phyloP scores from a whole-genome alignment of 805 yeast genomes.

The Priceomyces fermenticarens region DNA sequence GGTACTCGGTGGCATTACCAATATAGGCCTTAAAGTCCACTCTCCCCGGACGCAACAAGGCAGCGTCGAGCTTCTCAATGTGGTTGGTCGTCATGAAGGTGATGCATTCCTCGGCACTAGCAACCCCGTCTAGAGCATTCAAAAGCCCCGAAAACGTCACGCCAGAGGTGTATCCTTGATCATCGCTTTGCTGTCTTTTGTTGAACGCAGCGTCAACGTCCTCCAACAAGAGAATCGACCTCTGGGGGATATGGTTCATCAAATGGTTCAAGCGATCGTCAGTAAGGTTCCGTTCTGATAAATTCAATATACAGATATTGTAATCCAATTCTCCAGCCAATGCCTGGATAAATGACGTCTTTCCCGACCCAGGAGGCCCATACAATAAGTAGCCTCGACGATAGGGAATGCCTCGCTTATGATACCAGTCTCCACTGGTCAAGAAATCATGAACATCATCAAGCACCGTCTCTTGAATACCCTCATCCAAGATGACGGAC shows the following conservation, averaged over 20 bases:
- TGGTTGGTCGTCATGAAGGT: constrained; percentile 99
- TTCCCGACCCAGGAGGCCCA: constrained; percentile 98
- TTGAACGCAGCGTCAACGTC: constrained; percentile 96
- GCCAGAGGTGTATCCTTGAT: constrained; percentile 77
- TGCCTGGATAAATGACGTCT: constrained; percentile 94
- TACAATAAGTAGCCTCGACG: constrained; percentile 89
- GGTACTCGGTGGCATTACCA: constrained; percentile 83
- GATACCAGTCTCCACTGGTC: constrained; percentile 83
- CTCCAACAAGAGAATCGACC: constrained; percentile 81
- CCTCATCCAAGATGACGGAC: constrained; percentile 80
- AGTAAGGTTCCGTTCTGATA: constrained; percentile 87
- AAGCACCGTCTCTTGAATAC: constrained; percentile 63
- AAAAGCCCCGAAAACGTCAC: constrained; percentile 93
- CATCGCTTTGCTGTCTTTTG: constrained; percentile 70
- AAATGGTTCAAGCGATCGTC: constrained; percentile 93
- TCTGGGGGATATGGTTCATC: constrained; percentile 93
- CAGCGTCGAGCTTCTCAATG: constrained; percentile 91
- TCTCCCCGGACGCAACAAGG: constrained; percentile 91
- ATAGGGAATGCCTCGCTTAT: constrained; percentile 95
- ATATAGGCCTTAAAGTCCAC: constrained; percentile 80
- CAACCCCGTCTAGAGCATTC: constrained; percentile 95
- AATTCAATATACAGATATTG: constrained; percentile 87
- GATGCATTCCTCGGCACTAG: constrained; percentile 93
- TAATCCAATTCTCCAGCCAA: constrained; percentile 95
- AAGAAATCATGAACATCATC: constrained; percentile 79